Percentiles rank a stretch among this genome's conserved stretches.
These are phyloP conservation scores for Coemansia sp. DNA, from an alignment of 192 early-diverging fungal genomes.

Conservation along the genomic window DNA sequence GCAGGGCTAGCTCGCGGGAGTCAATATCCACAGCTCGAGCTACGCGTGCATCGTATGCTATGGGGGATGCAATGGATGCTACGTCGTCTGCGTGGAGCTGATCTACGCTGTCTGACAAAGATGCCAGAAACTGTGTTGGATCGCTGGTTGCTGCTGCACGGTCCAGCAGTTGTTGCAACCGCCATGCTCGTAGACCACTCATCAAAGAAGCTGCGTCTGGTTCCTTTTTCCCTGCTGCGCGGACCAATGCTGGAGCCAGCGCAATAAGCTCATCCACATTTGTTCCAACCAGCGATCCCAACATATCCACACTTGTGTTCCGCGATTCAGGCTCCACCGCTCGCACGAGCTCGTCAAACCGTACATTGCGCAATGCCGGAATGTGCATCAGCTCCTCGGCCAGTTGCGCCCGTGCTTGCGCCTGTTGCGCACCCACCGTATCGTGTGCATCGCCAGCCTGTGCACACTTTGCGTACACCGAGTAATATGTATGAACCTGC, in stretches of 20 bases:
- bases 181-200: background rate
- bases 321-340: background rate
- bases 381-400: background rate
- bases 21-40: constrained; percentile 7
- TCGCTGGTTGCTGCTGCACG: background rate
- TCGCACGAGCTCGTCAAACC: constrained; percentile 7
- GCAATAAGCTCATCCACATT: background rate
- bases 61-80: background rate
- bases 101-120: constrained; percentile 5
- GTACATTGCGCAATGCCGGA: background rate
- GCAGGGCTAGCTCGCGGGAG: constrained; percentile 7
- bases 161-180: background rate
- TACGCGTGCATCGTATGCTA: constrained; percentile 15
- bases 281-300: background rate
- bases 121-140: constrained; percentile 15
- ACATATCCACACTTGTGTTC: background rate
- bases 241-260: background rate
- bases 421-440: background rate
- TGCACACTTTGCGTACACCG: constrained; percentile 15
- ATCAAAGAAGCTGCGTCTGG: background rate
- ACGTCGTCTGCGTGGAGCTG: constrained; percentile 10
- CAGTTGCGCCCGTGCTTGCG: constrained; percentile 15
- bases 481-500: constrained; percentile 17
- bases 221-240: background rate
- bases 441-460: background rate